phyloP scores from a whole-genome alignment of 371 early-diverging fungal genomes.

The Mortierella sp. region DNA sequence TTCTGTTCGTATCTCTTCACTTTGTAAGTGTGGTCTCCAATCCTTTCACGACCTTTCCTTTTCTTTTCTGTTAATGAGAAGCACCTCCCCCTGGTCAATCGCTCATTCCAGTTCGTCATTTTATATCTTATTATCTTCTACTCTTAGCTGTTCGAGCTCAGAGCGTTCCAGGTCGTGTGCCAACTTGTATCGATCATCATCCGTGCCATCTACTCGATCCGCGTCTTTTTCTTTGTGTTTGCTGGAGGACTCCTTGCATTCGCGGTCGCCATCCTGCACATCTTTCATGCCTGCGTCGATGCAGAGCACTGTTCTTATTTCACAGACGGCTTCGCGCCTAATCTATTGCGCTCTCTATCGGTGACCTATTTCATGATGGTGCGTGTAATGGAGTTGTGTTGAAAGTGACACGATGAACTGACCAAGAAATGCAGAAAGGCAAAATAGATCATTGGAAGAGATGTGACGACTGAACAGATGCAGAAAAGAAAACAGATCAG shows the following conservation, averaged over 20 bases:
- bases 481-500: too few species aligned
- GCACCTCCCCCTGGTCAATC: too few species aligned
- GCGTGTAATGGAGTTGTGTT: neutral
- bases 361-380: slow-evolving; percentile 19
- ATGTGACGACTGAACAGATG: too few species aligned
- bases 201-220: slow-evolving; percentile 3
- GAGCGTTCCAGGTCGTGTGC: neutral
- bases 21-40: neutral
- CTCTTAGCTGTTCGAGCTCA: slow-evolving; percentile 18
- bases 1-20: neutral
- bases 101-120: too few species aligned
- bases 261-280: slow-evolving; percentile 13
- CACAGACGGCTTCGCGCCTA: neutral
- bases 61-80: neutral
- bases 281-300: neutral
- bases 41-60: neutral
- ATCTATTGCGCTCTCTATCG: neutral
- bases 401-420: neutral
- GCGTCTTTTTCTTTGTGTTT: slow-evolving; percentile 16
- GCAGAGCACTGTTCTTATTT: neutral
- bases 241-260: slow-evolving; percentile 6
- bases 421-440: too few species aligned
- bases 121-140: too few species aligned
- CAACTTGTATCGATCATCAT: slow-evolving; percentile 15
- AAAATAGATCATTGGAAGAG: too few species aligned